A percentile compares a stretch with the other conserved stretches of the same genome.
These are phyloP conservation scores for Diospyros lotus DNA, from an alignment of 148 eudicot species.

Conservation along the genomic window DNA sequence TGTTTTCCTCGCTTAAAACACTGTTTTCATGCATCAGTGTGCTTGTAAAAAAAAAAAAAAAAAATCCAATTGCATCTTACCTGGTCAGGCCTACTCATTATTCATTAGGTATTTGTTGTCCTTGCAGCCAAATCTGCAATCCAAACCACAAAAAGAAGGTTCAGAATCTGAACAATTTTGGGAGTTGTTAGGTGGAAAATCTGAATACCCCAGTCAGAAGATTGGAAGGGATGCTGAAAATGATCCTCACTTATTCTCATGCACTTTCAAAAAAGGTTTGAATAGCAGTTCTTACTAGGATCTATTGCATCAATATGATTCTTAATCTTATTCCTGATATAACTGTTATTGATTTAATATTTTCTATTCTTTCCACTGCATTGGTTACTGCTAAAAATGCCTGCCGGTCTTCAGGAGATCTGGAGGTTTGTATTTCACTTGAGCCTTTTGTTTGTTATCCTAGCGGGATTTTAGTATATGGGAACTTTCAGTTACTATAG, in stretches of 20 bases:
- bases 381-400: slow-evolving; percentile 22
- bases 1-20: background rate
- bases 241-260: slow-evolving; percentile 87
- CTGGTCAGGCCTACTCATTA: slow-evolving; percentile 1
- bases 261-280: slow-evolving; percentile 68
- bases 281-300: background rate
- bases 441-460: background rate
- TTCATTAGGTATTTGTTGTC: slow-evolving; percentile 13
- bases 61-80: background rate
- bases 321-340: slow-evolving; percentile 5
- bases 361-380: slow-evolving; percentile 17
- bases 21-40: background rate
- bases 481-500: background rate
- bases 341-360: slow-evolving; percentile 24
- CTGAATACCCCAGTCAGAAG: slow-evolving; percentile 80
- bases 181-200: slow-evolving; percentile 79
- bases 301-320: slow-evolving; percentile 5
- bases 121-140: slow-evolving; percentile 83
- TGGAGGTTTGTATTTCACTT: slow-evolving; percentile 58
- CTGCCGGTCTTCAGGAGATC: slow-evolving; percentile 50
- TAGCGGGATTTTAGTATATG: background rate
- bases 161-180: slow-evolving; percentile 80
- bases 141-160: slow-evolving; percentile 83
- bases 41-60: background rate
- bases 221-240: slow-evolving; percentile 61